These are phyloP conservation scores for Dicorynia guianensis DNA, from an alignment of 306 rosid species.

Conservation along the genomic window DNA sequence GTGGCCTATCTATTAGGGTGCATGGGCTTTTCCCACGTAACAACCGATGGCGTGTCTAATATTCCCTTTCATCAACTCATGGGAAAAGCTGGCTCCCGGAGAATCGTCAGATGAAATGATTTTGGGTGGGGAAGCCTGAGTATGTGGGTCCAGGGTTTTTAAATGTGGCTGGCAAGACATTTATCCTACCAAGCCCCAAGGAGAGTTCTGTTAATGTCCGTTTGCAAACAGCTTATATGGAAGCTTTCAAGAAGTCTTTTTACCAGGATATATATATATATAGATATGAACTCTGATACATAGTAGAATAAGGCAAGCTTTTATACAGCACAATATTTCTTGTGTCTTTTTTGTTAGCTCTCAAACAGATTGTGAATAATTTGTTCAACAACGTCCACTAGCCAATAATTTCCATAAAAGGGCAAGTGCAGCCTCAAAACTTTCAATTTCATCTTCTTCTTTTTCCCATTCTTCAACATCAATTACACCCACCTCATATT, in stretches of 20 bases:
- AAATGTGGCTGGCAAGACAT: neutral
- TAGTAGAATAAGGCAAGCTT: too few species aligned
- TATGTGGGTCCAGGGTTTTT: slow-evolving; percentile 16
- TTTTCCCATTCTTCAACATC: slow-evolving; percentile 41
- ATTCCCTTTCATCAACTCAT: slow-evolving; percentile 13
- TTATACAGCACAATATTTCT: too few species aligned
- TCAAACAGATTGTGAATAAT: too few species aligned
- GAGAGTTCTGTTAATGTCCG: slow-evolving; percentile 24
- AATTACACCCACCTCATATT: slow-evolving; percentile 36
- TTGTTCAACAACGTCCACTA: slow-evolving; percentile 34
- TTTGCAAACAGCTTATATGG: slow-evolving; percentile 12
- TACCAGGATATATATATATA: slow-evolving; percentile 5
- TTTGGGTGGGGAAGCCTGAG: slow-evolving; percentile 34
- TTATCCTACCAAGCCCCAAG: neutral
- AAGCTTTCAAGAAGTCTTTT: slow-evolving; percentile 13
- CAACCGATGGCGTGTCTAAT: slow-evolving; percentile 13
- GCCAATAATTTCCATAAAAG: slow-evolving; percentile 23
- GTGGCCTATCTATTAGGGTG: slow-evolving; percentile 10
- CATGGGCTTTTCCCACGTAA: neutral
- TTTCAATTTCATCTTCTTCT: slow-evolving; percentile 43
- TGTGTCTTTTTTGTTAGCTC: too few species aligned
- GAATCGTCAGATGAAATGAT: neutral
- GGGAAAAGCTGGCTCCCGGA: slow-evolving; percentile 27
- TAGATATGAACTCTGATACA: too few species aligned
- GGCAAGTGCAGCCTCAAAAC: slow-evolving; percentile 53